A percentile compares a stretch with the other conserved stretches of the same genome.
Evolutionary conservation across 1,139 yeast genomes (phyloP).

Genomic region (Yamadazyma blattariae): DNA sequence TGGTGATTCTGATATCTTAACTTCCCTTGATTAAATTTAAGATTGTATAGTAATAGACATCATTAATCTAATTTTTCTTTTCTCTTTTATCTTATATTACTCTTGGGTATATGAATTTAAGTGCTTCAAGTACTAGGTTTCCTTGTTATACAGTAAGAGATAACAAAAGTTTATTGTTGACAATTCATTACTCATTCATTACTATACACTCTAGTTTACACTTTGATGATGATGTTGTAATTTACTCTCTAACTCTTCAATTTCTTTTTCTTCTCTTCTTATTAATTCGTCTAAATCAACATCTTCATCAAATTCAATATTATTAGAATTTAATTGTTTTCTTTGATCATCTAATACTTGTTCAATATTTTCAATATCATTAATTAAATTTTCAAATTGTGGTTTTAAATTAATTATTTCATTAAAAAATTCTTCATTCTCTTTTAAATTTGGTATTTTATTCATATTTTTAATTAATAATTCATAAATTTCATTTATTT

Average conservation of each 20-base stretch:
- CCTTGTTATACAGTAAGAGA: no score
- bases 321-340: conserved; percentile 24
- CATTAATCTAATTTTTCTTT: neutral
- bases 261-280: conserved; percentile 32
- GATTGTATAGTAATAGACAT: conserved; percentile 10
- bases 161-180: no score
- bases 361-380: conserved; percentile 29
- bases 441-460: conserved; percentile 24
- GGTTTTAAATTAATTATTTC: conserved; percentile 20
- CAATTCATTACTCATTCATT: no score
- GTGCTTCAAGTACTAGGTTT: neutral
- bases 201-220: no score
- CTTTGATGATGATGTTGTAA: conserved; percentile 10
- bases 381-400: conserved; percentile 19
- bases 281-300: conserved; percentile 30
- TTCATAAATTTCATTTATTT: conserved; percentile 10
- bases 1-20: conserved; percentile 99
- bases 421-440: conserved; percentile 18
- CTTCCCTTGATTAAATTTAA: conserved; percentile 28
- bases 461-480: conserved; percentile 10
- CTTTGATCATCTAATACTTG: conserved; percentile 8
- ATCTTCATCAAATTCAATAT: conserved; percentile 19
- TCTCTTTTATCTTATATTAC: neutral
- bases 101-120: neutral
- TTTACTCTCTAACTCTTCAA: conserved; percentile 27